These are phyloP conservation scores for Cryphonectria radicalis DNA, from an alignment of 2,329 filamentous ascomycete genomes.

Conservation along the genomic window DNA sequence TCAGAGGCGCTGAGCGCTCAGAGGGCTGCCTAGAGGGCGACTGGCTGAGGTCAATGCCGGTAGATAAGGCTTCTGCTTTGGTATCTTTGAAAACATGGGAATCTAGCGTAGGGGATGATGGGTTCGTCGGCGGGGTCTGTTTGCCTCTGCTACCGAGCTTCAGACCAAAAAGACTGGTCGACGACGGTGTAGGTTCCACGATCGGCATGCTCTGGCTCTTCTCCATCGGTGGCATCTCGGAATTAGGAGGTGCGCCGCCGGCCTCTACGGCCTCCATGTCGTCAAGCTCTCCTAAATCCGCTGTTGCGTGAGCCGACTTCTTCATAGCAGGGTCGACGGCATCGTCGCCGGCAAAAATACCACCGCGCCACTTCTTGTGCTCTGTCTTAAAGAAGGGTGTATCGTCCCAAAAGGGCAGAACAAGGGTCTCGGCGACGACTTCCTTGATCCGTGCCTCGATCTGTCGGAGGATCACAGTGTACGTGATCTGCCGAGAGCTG, in stretches of 20 bases:
- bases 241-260: constrained; percentile 41
- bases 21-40: constrained; percentile 37
- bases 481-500: constrained; percentile 93
- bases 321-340: constrained; percentile 45
- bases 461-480: constrained; percentile 85
- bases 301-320: constrained; percentile 44
- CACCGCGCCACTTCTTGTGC: constrained; percentile 78
- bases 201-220: constrained; percentile 59
- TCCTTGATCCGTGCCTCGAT: constrained; percentile 96
- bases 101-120: constrained; percentile 23
- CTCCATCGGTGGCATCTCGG: constrained; percentile 53
- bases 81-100: constrained; percentile 1
- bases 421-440: constrained; percentile 88
- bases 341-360: constrained; percentile 71
- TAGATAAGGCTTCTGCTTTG: constrained; percentile 49
- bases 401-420: constrained; percentile 95
- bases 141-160: constrained; percentile 47
- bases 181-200: constrained; percentile 44
- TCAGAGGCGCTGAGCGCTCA: constrained; percentile 62
- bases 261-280: constrained; percentile 50
- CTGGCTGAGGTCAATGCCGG: constrained; percentile 52
- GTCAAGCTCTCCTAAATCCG: constrained; percentile 52
- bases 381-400: constrained; percentile 86
- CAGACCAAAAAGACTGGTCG: constrained; percentile 55
- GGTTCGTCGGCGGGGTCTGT: constrained; percentile 18